These are phyloP conservation scores for Chlorella sp. DNA, from an alignment of 139 green algal genomes.

Conservation along the genomic window DNA sequence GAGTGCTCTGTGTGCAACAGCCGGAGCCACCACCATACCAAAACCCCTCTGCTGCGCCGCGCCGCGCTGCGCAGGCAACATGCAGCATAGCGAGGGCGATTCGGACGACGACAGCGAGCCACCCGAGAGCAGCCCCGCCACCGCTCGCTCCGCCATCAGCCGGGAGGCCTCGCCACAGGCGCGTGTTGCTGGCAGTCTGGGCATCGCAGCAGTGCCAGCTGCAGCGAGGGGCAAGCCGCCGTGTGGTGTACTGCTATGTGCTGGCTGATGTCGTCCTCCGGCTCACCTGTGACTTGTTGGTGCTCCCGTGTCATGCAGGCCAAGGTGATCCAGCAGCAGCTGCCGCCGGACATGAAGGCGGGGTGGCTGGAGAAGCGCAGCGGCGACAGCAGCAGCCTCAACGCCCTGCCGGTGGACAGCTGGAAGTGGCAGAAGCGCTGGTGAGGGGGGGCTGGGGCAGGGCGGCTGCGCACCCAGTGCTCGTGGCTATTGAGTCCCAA, in stretches of 20 bases:
- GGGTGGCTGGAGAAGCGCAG: slow-evolving; percentile 74
- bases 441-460: background rate
- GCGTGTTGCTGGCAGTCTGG: too few relatives aligned
- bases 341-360: slow-evolving; percentile 43
- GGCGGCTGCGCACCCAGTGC: too few relatives aligned
- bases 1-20: background rate
- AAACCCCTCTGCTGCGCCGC: background rate
- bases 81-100: slow-evolving; percentile 16
- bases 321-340: slow-evolving; percentile 6
- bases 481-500: too few relatives aligned
- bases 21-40: background rate
- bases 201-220: too few relatives aligned
- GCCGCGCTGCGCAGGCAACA: background rate
- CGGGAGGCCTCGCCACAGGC: slow-evolving; percentile 26
- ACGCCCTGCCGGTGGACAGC: slow-evolving; percentile 53
- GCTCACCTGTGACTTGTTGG: too few relatives aligned
- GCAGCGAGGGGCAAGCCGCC: background rate
- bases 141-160: slow-evolving; percentile 26
- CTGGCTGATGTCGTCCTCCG: background rate
- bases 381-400: slow-evolving; percentile 57
- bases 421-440: slow-evolving; percentile 55
- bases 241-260: background rate
- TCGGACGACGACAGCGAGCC: slow-evolving; percentile 37
- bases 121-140: background rate
- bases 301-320: background rate